Percentiles rank a stretch among this genome's conserved stretches.
phyloP scores from a whole-genome alignment of 1,284 basidiomycete genomes.

The Boletus sp. region DNA sequence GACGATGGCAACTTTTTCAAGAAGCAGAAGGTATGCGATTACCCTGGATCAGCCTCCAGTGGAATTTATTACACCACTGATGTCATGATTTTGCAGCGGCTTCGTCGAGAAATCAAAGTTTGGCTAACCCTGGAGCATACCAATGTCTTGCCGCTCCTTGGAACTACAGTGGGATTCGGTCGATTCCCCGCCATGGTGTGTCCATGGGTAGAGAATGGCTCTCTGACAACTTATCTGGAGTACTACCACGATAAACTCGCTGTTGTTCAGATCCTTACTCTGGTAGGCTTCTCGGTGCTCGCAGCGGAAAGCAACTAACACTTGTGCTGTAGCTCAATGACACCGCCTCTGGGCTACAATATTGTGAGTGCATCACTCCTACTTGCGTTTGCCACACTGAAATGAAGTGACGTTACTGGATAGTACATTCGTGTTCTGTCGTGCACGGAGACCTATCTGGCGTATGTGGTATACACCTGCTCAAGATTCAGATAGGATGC shows the following conservation, averaged over 20 bases:
- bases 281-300: slow-evolving; percentile 7
- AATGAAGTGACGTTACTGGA: not conserved
- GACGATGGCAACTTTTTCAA: slow-evolving; percentile 9
- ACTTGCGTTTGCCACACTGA: not conserved
- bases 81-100: slow-evolving; percentile 4
- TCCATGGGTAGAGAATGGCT: slow-evolving; percentile 25
- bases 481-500: not conserved
- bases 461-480: slow-evolving; percentile 8
- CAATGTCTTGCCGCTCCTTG: slow-evolving; percentile 22
- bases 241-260: not conserved
- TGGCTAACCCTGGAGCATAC: slow-evolving; percentile 18
- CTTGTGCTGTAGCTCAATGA: slow-evolving; percentile 12
- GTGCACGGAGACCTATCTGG: slow-evolving; percentile 28
- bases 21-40: slow-evolving; percentile 12
- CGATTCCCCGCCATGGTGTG: slow-evolving; percentile 25
- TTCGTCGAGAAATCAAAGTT: slow-evolving; percentile 21
- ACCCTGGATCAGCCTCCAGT: not conserved
- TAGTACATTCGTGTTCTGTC: slow-evolving; percentile 25
- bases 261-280: slow-evolving; percentile 4
- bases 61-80: not conserved
- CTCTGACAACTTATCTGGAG: slow-evolving; percentile 19
- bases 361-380: slow-evolving; percentile 12
- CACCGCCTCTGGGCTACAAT: slow-evolving; percentile 20
- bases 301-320: not conserved
- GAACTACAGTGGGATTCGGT: slow-evolving; percentile 19